phyloP scores from a whole-genome alignment of 169 alveolate genomes.

The Eimeria necatrix region DNA sequence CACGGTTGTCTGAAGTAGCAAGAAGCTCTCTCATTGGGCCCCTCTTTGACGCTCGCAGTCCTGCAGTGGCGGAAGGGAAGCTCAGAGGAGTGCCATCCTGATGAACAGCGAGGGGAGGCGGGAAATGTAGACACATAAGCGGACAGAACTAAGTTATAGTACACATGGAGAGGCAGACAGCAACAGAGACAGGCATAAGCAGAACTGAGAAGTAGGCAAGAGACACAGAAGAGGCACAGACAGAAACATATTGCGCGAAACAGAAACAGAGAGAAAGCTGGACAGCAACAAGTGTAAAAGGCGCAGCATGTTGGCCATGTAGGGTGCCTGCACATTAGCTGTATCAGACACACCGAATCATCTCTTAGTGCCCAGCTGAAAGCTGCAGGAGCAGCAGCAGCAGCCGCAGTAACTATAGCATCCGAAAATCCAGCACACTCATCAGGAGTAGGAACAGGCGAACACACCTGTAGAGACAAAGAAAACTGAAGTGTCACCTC shows the following conservation, averaged over 20 bases:
- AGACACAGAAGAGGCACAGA: background rate
- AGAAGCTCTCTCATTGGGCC: background rate
- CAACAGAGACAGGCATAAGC: background rate
- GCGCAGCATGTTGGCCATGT: no score
- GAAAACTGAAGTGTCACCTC: background rate
- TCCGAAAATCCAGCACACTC: background rate
- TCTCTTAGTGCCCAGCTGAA: background rate
- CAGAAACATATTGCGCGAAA: background rate
- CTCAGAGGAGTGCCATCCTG: slow-evolving; percentile 18
- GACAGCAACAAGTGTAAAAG: background rate
- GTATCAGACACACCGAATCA: no score
- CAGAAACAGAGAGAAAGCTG: background rate
- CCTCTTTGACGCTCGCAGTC: background rate
- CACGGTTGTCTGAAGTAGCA: background rate
- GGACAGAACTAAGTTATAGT: background rate
- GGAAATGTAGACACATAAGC: background rate
- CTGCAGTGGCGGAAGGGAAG: background rate
- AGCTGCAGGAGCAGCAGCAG: background rate
- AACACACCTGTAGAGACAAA: slow-evolving; percentile 23
- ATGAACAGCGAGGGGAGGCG: background rate
- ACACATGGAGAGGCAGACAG: background rate
- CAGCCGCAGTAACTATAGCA: background rate
- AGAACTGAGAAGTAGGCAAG: background rate
- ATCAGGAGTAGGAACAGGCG: no score
- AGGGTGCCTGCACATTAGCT: no score